These are phyloP conservation scores for Phytophthora pseudosyringae DNA, from an alignment of 352 stramenopile species.

Conservation along the genomic window DNA sequence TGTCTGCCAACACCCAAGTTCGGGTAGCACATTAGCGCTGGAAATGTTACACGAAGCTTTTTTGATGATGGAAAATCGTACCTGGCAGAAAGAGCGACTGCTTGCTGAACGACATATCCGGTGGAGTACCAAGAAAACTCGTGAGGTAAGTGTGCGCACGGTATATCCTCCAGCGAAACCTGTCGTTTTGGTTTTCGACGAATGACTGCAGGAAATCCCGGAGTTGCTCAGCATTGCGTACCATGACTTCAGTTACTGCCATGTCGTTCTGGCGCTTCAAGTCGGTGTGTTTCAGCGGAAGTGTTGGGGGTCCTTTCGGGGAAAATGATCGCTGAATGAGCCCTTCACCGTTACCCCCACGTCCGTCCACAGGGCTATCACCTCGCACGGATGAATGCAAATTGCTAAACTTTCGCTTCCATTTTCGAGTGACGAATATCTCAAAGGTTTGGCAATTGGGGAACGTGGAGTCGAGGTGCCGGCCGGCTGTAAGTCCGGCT, in stretches of 20 bases:
- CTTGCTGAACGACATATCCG: slow-evolving; percentile 72
- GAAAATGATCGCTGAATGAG: slow-evolving; percentile 40
- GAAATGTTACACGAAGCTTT: not conserved
- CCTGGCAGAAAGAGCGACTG: slow-evolving; percentile 74
- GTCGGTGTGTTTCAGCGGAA: slow-evolving; percentile 25
- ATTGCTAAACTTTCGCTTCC: slow-evolving; percentile 83
- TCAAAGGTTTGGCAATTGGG: slow-evolving; percentile 92
- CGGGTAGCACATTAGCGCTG: not conserved
- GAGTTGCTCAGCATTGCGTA: slow-evolving; percentile 56
- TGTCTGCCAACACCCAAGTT: slow-evolving; percentile 41
- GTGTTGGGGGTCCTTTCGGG: slow-evolving; percentile 26
- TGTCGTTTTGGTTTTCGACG: slow-evolving; percentile 82
- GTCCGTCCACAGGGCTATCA: slow-evolving; percentile 19
- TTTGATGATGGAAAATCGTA: slow-evolving; percentile 24
- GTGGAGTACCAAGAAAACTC: slow-evolving; percentile 71
- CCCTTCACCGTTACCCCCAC: slow-evolving; percentile 26
- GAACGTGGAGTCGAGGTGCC: slow-evolving; percentile 84
- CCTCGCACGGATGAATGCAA: slow-evolving; percentile 54
- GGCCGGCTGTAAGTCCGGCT: slow-evolving; percentile 80
- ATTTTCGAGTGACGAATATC: slow-evolving; percentile 91
- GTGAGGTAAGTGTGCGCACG: slow-evolving; percentile 79
- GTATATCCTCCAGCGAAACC: slow-evolving; percentile 81
- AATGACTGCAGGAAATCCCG: slow-evolving; percentile 87
- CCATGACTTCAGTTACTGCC: slow-evolving; percentile 55
- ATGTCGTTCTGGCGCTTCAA: slow-evolving; percentile 24